These are phyloP conservation scores for Lagenidium giganteum DNA, from an alignment of 352 stramenopile genomes.

Conservation along the genomic window DNA sequence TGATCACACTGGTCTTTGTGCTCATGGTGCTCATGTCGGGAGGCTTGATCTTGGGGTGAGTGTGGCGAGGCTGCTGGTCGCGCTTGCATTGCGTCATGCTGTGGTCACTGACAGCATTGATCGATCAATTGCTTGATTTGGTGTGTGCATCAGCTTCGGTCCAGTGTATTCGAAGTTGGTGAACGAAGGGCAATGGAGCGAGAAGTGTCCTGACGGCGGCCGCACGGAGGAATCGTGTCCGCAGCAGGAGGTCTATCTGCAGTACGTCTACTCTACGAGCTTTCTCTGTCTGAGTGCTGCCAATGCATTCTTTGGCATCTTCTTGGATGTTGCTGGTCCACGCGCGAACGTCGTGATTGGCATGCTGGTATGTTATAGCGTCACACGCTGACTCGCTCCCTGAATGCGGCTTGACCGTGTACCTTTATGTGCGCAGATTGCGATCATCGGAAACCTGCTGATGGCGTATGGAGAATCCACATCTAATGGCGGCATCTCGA, in stretches of 20 bases:
- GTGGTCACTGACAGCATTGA: too few species aligned
- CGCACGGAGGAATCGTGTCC: constrained; percentile 26
- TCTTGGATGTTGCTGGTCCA: constrained; percentile 37
- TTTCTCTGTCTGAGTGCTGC: constrained; percentile 43
- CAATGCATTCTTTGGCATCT: constrained; percentile 38
- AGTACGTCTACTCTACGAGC: constrained; percentile 45
- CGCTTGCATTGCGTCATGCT: too few species aligned
- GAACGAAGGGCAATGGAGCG: constrained; percentile 34
- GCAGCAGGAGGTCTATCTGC: constrained; percentile 34
- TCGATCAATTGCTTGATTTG: too few species aligned
- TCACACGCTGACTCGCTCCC: neutral
- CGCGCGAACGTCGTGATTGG: constrained; percentile 27
- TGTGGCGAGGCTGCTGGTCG: too few species aligned
- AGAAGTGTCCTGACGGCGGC: constrained; percentile 26
- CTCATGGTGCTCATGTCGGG: too few species aligned
- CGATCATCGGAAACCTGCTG: constrained; percentile 36
- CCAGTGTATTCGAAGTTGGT: constrained; percentile 46
- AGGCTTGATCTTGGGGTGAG: too few species aligned
- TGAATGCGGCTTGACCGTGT: neutral
- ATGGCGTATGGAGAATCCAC: constrained; percentile 33
- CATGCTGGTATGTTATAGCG: constrained; percentile 31
- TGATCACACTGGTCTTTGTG: too few species aligned
- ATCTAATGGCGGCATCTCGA: constrained; percentile 22
- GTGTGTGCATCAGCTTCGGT: constrained; percentile 43
- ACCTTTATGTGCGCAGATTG: constrained; percentile 7